Evolutionary conservation across 2,329 filamentous ascomycete species (phyloP).

Genomic region (Parastagonospora nodorum): DNA sequence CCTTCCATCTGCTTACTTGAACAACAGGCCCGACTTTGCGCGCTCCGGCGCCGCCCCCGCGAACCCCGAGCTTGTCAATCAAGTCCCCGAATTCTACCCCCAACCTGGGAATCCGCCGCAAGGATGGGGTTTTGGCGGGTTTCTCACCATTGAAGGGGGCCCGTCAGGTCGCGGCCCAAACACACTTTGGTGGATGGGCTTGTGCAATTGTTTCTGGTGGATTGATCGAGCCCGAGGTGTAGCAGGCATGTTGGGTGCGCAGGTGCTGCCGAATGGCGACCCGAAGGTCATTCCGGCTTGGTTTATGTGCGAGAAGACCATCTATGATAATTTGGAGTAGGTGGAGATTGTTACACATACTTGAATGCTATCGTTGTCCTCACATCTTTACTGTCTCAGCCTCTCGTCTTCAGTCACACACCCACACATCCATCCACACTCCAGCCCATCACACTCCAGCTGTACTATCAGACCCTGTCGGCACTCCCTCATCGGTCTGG

Average conservation of each 20-base stretch:
- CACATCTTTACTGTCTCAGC: too few relatives aligned
- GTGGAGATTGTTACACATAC: too few relatives aligned
- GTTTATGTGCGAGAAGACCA: slow-evolving; percentile 42
- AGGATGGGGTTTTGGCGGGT: slow-evolving; percentile 68
- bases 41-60: slow-evolving; percentile 50
- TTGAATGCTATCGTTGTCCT: too few relatives aligned
- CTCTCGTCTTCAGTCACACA: too few relatives aligned
- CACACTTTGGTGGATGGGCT: slow-evolving; percentile 63
- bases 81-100: slow-evolving; percentile 56
- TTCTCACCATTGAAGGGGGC: slow-evolving; percentile 55
- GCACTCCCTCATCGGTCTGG: too few relatives aligned
- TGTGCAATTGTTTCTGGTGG: slow-evolving; percentile 69
- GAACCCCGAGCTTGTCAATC: slow-evolving; percentile 57
- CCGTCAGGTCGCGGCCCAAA: slow-evolving; percentile 58
- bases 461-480: too few relatives aligned
- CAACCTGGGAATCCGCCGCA: slow-evolving; percentile 58
- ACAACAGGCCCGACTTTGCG: slow-evolving; percentile 54
- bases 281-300: slow-evolving; percentile 39
- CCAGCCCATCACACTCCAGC: too few relatives aligned
- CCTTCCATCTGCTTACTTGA: background rate
- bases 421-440: too few relatives aligned
- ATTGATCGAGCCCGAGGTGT: slow-evolving; percentile 64
- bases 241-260: slow-evolving; percentile 42
- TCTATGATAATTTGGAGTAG: slow-evolving; percentile 42
- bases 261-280: slow-evolving; percentile 44